phyloP scores from a whole-genome alignment of 2,329 filamentous ascomycete species.

The Botryotinia convoluta region DNA sequence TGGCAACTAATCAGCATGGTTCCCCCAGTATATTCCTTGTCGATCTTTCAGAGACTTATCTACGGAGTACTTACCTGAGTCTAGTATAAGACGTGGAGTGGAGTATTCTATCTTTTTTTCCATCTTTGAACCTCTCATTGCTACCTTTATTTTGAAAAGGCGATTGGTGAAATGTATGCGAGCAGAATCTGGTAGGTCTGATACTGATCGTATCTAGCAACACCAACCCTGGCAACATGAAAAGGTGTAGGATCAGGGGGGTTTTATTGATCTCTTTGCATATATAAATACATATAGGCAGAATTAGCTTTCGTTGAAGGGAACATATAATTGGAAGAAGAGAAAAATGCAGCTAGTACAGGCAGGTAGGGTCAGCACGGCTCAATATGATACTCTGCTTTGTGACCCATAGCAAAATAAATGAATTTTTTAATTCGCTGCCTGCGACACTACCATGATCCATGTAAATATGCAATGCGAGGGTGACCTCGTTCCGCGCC shows the following conservation, averaged over 20 bases:
- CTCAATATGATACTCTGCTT: background rate
- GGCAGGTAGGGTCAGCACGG: constrained; percentile 3
- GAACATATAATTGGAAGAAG: background rate
- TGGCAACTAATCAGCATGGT: constrained; percentile 6
- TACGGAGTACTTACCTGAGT: background rate
- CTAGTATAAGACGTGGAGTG: background rate
- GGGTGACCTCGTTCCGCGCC: constrained; percentile 31
- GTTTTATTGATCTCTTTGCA: background rate
- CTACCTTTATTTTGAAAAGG: background rate
- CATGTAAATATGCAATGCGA: constrained; percentile 19
- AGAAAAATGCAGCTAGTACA: background rate
- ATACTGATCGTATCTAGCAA: background rate
- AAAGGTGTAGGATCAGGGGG: background rate
- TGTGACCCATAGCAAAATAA: background rate
- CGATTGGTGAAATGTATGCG: background rate
- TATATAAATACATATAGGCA: background rate
- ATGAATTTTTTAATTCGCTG: background rate
- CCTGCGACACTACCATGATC: background rate
- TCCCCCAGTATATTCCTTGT: background rate
- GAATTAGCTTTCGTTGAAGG: background rate
- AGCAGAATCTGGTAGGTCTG: background rate
- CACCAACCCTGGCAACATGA: background rate
- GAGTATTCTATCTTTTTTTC: background rate
- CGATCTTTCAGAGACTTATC: background rate
- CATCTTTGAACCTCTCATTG: background rate